Base-by-base conservation (phyloP, 1,139 yeast genomes). In the Williopsis jadinii region DNA sequence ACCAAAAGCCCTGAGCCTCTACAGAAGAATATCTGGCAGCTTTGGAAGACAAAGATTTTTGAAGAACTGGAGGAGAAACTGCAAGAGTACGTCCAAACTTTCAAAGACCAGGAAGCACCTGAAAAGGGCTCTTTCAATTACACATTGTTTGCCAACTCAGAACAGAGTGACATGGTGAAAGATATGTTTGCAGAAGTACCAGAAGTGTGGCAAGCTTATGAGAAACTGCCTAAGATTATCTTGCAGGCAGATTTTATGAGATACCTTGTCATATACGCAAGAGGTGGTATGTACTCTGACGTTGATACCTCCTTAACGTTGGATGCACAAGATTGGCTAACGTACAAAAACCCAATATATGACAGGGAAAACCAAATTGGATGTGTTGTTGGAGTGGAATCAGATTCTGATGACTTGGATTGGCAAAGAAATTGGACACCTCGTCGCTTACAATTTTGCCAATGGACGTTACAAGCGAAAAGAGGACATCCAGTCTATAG, bases 281-380 rank as follows among this genome's bases (percentile, higher is more conserved):
- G 86, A 45, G 98, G 97, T 31, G 97, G 97, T 1, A 80, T 86
- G 2, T 92, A 90, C 39, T 73, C 94, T 0, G 97, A 90, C 58
- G 82, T 88, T 41, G 97, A 90, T 58, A 92, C 97, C 73, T 77
- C 80, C 41, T 74, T 76, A 55, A 70, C 80, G 0, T 61, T 77
- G 13, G 73, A 75, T 9, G 61, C 41, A 2, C 24, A 37, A 8
- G 41, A 70, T 47, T 82, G 88, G 88, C 70, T 80, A 27, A 79
- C 81, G 2, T 67, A 39, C n/a, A 35, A 41, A 32, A 41, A 41
- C 6, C 38, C 41, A 5, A 28, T 41, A 6, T 39, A 34, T 11
- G 30, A 35, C 12, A 28, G 32, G 24, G 31, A 39, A 6, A 36
- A 35, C 19, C 41, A 48, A 13, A 73, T 83, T 3, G 97, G 97